Evolutionary conservation across 208 protist genomes (phyloP).

Genomic region (Strigomonas galati): DNA sequence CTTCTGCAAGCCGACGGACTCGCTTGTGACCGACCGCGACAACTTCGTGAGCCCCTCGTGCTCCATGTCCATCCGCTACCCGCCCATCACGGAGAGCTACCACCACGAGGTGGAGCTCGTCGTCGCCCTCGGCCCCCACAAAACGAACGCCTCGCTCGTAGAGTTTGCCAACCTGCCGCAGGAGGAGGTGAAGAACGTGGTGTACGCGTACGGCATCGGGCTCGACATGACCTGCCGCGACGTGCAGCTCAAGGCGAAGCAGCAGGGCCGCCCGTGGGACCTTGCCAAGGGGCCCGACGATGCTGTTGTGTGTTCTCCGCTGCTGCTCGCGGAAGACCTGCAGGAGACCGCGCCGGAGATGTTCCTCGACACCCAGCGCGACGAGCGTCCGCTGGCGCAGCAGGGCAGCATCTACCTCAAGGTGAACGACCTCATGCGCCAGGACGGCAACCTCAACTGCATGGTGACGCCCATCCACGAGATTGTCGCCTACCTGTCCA

Average conservation of each 20-base stretch:
- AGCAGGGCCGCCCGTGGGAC: slow-evolving; percentile 75
- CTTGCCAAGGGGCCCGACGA: slow-evolving; percentile 84
- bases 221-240: slow-evolving; percentile 90
- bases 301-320: slow-evolving; percentile 45
- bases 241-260: slow-evolving; percentile 70
- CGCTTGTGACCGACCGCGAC: slow-evolving; percentile 29
- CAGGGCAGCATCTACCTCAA: slow-evolving; percentile 45
- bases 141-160: slow-evolving; percentile 9
- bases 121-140: slow-evolving; percentile 47
- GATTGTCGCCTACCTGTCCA: slow-evolving; percentile 56
- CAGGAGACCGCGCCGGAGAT: slow-evolving; percentile 27
- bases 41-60: slow-evolving; percentile 26
- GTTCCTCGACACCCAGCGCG: slow-evolving; percentile 27
- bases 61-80: slow-evolving; percentile 43
- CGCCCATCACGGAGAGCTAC: slow-evolving; percentile 60
- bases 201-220: slow-evolving; percentile 78
- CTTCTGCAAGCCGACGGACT: slow-evolving; percentile 76
- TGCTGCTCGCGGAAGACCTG: slow-evolving; percentile 39
- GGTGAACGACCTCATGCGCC: slow-evolving; percentile 65
- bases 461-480: slow-evolving; percentile 68
- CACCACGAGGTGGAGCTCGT: slow-evolving; percentile 88
- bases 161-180: slow-evolving; percentile 36
- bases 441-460: slow-evolving; percentile 51
- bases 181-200: slow-evolving; percentile 43
- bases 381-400: slow-evolving; percentile 15